These are phyloP conservation scores for Picochlorum costavermella DNA, from an alignment of 139 green algal genomes.

Conservation along the genomic window DNA sequence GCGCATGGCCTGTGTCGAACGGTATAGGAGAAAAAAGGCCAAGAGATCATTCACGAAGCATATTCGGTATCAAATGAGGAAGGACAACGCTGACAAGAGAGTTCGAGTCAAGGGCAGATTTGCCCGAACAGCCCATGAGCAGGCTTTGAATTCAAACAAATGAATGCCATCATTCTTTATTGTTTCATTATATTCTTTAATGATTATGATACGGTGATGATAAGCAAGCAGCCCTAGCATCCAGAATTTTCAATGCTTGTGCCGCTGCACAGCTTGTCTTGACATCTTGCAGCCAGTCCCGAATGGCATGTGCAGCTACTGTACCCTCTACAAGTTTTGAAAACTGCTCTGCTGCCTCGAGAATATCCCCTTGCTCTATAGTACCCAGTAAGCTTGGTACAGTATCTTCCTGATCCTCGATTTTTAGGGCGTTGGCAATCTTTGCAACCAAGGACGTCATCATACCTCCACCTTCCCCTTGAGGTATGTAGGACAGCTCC, in stretches of 20 bases:
- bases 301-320: conserved; percentile 19
- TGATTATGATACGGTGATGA: neutral
- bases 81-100: conserved; percentile 40
- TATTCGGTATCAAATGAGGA: conserved; percentile 40
- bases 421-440: conserved; percentile 35
- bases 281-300: conserved; percentile 14
- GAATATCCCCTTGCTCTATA: conserved; percentile 13
- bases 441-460: conserved; percentile 30
- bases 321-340: conserved; percentile 11
- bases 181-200: neutral
- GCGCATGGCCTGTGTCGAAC: conserved; percentile 22
- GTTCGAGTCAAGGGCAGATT: conserved; percentile 43
- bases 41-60: conserved; percentile 18
- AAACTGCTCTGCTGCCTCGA: conserved; percentile 16
- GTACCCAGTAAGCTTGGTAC: conserved; percentile 6
- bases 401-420: conserved; percentile 21
- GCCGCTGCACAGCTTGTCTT: conserved; percentile 14
- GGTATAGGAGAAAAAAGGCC: conserved; percentile 38
- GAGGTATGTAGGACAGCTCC: conserved; percentile 25
- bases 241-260: conserved; percentile 23
- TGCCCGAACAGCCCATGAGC: conserved; percentile 25
- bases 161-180: too few relatives aligned
- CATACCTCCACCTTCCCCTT: conserved; percentile 26
- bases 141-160: neutral
- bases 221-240: conserved; percentile 22